These are phyloP conservation scores for Marsdenia floribunda DNA, from an alignment of 257 asterid genomes.

Conservation along the genomic window DNA sequence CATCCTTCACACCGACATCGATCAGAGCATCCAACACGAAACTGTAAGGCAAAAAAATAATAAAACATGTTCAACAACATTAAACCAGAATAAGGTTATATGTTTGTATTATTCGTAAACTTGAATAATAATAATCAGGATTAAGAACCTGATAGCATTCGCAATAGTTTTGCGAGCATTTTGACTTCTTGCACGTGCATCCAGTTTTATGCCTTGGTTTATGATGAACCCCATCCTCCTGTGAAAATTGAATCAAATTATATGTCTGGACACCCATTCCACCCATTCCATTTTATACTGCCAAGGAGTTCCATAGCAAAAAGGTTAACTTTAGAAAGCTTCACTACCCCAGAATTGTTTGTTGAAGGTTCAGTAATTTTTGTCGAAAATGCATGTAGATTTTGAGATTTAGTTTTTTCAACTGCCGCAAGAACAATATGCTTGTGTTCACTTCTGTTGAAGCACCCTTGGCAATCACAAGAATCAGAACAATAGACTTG, in stretches of 20 bases:
- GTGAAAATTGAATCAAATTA: conserved; percentile 15
- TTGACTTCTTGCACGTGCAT: conserved; percentile 87
- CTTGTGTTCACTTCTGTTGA: conserved; percentile 58
- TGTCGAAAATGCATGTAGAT: conserved; percentile 76
- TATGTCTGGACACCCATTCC: too few species aligned
- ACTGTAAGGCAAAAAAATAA: conserved; percentile 27
- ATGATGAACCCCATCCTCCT: conserved; percentile 43
- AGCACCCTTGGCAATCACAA: conserved; percentile 77
- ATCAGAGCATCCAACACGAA: conserved; percentile 76
- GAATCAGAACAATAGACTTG: conserved; percentile 61
- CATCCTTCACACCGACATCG: conserved; percentile 92
- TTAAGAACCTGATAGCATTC: conserved; percentile 75
- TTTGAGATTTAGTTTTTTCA: conserved; percentile 53
- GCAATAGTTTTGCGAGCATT: conserved; percentile 76
- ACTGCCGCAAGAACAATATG: conserved; percentile 52
- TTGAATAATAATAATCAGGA: conserved; percentile 6
- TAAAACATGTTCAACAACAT: conserved; percentile 5
- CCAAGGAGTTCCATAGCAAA: too few species aligned
- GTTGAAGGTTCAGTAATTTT: conserved; percentile 40
- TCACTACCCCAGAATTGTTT: conserved; percentile 38
- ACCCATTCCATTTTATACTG: too few species aligned
- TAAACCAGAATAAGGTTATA: not conserved
- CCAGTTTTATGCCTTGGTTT: conserved; percentile 80
- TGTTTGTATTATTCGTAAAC: not conserved
- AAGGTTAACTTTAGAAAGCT: conserved; percentile 6